These are phyloP conservation scores for Dillenia turbinata DNA, from an alignment of 164 flowering plant species.

Conservation along the genomic window DNA sequence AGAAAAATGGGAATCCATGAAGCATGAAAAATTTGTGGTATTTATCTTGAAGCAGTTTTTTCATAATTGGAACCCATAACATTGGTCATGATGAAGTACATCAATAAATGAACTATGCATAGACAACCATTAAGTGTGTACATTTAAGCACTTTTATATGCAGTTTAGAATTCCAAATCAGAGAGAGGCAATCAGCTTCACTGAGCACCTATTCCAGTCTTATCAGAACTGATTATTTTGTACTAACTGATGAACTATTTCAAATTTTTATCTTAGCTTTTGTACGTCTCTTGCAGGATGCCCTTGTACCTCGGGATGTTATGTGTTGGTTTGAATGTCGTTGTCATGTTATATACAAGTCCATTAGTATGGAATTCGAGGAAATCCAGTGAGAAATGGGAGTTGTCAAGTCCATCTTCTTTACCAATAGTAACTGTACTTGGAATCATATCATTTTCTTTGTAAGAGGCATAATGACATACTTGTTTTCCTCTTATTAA, in stretches of 20 bases:
- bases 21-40: no score
- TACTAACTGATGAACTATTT: neutral
- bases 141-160: no score
- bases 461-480: slow-evolving; percentile 43
- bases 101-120: no score
- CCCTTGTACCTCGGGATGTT: slow-evolving; percentile 76
- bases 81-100: no score
- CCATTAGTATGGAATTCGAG: slow-evolving; percentile 45
- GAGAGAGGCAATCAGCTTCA: no score
- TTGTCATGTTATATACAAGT: slow-evolving; percentile 51
- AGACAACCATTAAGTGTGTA: no score
- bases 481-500: neutral
- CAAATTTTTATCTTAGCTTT: neutral
- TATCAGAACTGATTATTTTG: neutral
- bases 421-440: slow-evolving; percentile 57
- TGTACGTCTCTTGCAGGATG: slow-evolving; percentile 34
- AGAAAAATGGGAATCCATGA: no score
- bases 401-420: slow-evolving; percentile 46
- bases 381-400: slow-evolving; percentile 72
- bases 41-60: no score
- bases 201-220: no score
- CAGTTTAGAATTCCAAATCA: no score
- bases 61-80: no score
- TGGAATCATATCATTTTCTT: slow-evolving; percentile 71
- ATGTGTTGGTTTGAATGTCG: slow-evolving; percentile 42